These are phyloP conservation scores for Artemisia annua DNA, from an alignment of 129 eudicot species.

Conservation along the genomic window DNA sequence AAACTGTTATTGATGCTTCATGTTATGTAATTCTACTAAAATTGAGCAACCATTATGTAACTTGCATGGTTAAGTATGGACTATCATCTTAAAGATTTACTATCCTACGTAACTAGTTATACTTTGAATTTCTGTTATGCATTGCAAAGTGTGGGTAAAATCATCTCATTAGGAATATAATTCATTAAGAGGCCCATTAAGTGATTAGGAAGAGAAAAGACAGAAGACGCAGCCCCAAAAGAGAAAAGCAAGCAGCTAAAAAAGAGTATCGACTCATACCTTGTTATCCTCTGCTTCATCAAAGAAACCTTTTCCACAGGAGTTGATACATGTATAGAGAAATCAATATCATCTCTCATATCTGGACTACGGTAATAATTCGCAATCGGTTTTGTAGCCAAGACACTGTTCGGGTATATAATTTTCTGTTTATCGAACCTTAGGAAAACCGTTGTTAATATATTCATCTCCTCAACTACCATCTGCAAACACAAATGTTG, in stretches of 20 bases:
- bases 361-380: constrained; percentile 84
- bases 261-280: constrained; percentile 33
- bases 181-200: too few relatives aligned
- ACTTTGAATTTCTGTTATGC: too few relatives aligned
- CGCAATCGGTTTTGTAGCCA: constrained; percentile 72
- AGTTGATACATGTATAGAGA: constrained; percentile 65
- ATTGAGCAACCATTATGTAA: too few relatives aligned
- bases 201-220: too few relatives aligned
- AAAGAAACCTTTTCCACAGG: constrained; percentile 60
- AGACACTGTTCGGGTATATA: constrained; percentile 68
- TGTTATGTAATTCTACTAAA: not conserved
- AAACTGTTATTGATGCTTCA: not conserved
- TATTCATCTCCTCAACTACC: constrained; percentile 92
- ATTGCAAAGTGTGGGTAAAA: too few relatives aligned
- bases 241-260: not conserved
- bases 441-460: constrained; percentile 71
- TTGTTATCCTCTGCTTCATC: constrained; percentile 69
- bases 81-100: too few relatives aligned
- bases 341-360: constrained; percentile 80
- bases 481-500: constrained; percentile 38
- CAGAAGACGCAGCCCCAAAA: not conserved
- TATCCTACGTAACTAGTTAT: too few relatives aligned
- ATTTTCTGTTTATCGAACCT: constrained; percentile 74
- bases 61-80: too few relatives aligned
- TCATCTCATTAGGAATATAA: too few relatives aligned